A percentile compares a stretch with the other conserved stretches of the same genome.
These are phyloP conservation scores for Kuraishia cidri DNA, from an alignment of 805 yeast species.

Conservation along the genomic window DNA sequence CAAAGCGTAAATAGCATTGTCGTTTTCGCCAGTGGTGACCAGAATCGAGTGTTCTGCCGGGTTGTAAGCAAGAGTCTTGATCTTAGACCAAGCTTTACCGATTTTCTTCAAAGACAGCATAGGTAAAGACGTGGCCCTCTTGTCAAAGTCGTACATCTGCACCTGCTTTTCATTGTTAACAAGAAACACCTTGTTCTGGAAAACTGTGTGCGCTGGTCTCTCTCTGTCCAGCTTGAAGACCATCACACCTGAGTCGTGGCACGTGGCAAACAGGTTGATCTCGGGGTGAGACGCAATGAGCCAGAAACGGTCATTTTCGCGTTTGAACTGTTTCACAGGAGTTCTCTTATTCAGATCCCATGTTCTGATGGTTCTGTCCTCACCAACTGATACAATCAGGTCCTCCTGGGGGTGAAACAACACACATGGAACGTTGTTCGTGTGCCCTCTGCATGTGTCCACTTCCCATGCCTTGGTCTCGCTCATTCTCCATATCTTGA, in stretches of 20 bases:
- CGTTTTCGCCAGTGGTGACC: conserved; percentile 71
- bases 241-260: conserved; percentile 97
- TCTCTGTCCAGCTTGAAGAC: conserved; percentile 96
- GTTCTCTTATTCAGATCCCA: conserved; percentile 96
- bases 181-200: conserved; percentile 67
- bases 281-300: conserved; percentile 80
- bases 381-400: conserved; percentile 85
- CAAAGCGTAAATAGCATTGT: conserved; percentile 60
- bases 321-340: conserved; percentile 87
- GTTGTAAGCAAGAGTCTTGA: conserved; percentile 80
- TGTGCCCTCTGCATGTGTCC: conserved; percentile 96
- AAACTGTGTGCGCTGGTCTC: conserved; percentile 79
- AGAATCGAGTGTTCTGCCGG: conserved; percentile 86
- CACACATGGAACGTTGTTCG: conserved; percentile 83
- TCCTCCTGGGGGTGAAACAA: conserved; percentile 93
- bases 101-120: conserved; percentile 74
- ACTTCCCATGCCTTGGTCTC: conserved; percentile 99
- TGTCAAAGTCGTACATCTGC: conserved; percentile 65
- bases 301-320: conserved; percentile 96
- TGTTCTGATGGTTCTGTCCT: conserved; percentile 91
- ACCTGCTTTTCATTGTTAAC: conserved; percentile 82
- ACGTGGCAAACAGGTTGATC: conserved; percentile 89
- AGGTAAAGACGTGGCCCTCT: conserved; percentile 61
- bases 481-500: conserved; percentile 95
- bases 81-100: conserved; percentile 80